phyloP scores from a whole-genome alignment of 345 rosid species.

The Carallia brachiata region DNA sequence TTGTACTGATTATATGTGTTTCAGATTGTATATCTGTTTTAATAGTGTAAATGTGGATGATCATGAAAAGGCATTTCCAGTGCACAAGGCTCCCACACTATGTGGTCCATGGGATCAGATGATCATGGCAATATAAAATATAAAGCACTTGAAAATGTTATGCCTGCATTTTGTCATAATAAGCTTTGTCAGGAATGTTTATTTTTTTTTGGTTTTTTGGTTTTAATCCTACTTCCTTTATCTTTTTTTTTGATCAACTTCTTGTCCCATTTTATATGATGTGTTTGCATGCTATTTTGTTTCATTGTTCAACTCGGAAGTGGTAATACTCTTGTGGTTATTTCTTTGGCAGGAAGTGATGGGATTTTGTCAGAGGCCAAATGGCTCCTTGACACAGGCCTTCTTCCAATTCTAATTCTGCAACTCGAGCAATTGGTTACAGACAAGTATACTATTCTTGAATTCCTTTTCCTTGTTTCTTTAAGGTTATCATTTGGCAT shows the following conservation, averaged over 20 bases:
- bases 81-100: too few relatives aligned
- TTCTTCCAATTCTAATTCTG: conserved; percentile 77
- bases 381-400: conserved; percentile 82
- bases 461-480: not conserved
- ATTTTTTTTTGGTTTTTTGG: too few relatives aligned
- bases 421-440: conserved; percentile 94
- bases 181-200: too few relatives aligned
- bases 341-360: conserved; percentile 38
- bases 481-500: not conserved
- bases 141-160: too few relatives aligned
- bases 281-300: not conserved
- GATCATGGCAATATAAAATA: too few relatives aligned
- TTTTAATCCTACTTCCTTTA: too few relatives aligned
- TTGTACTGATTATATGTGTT: too few relatives aligned
- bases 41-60: too few relatives aligned
- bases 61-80: too few relatives aligned
- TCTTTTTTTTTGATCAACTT: not conserved
- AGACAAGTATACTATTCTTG: conserved; percentile 50
- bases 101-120: too few relatives aligned
- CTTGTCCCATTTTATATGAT: not conserved
- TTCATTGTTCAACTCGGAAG: not conserved
- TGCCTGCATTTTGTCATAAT: too few relatives aligned
- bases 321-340: not conserved
- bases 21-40: too few relatives aligned
- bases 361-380: conserved; percentile 81